Base-by-base conservation (phyloP, 1,139 yeast genomes). In the Kazachstania sp. region DNA sequence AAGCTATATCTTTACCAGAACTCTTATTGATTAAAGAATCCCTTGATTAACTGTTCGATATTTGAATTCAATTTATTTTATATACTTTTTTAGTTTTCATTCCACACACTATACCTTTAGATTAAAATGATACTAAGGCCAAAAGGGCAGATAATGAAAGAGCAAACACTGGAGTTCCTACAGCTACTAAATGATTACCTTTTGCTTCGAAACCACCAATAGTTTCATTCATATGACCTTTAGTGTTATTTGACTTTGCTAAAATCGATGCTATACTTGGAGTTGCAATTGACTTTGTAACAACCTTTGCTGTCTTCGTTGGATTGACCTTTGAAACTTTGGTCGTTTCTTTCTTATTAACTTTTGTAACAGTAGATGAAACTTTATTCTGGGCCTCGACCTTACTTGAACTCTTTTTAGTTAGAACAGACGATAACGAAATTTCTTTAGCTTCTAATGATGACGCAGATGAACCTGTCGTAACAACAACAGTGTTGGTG, bases 161-260 rank as follows among this genome's bases (percentile, higher is more conserved):
- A 31, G 32, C 35, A 31, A 39, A 8, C n/a, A 19, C 20, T 3
- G 30, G 23, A 23, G 8, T 12, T 12, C 31, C 18, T 13, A 12
- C 11, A 11, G 46, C 19, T 7, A 35, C 30, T 15, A 42, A 48
- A 23, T 36, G 40, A 12, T 49, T 37, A 23, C 43, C 40, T 26
- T 44, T 47, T 8, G 47, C 47, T 32, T 39, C 41, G 36, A 30
- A 19, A 9, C 19, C 45, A 4, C 43, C 42, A 15, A 26, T n/a
- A 26, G 45, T 38, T 29, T n/a, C 32, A 15, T 39, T 39, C 31
- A 26, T n/a, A 15, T 19, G 3, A 20, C 13, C 38, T 15, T 29
- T 20, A 13, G 42, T n/a, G 13, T 3, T 9, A 38, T 45, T 45
- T 15, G 12, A 15, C 31, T 26, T 37, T 12, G 3, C n/a, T 30